phyloP scores from a whole-genome alignment of 208 protist species.

The Acanthamoeba lenticulata region DNA sequence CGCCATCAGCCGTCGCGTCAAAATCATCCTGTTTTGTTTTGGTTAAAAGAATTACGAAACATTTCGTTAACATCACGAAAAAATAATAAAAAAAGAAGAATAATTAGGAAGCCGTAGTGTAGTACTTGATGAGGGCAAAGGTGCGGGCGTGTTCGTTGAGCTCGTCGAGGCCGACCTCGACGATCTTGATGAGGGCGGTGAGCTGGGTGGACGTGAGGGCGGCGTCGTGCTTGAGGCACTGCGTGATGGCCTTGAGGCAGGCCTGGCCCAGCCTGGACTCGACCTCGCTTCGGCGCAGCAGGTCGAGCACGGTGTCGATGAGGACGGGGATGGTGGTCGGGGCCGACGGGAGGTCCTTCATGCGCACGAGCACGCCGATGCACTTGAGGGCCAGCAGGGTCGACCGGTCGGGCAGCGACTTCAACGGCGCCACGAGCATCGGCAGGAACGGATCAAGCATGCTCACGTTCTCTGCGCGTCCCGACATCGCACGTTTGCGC shows the following conservation, averaged over 20 bases:
- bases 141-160: constrained; percentile 52
- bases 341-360: neutral
- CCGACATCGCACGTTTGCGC: constrained; percentile 1
- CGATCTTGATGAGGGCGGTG: neutral
- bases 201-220: neutral
- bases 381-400: neutral
- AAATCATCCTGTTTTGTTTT: neutral
- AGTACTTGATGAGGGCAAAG: constrained; percentile 51
- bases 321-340: neutral
- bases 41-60: neutral
- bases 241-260: neutral
- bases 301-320: neutral
- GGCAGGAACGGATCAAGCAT: constrained; percentile 46
- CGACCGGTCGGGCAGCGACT: constrained; percentile 8
- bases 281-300: neutral
- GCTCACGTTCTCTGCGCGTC: constrained; percentile 9
- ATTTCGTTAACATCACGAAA: too few species aligned
- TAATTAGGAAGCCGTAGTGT: too few species aligned
- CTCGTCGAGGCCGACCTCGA: constrained; percentile 13
- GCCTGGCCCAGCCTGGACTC: constrained; percentile 24
- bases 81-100: too few species aligned
- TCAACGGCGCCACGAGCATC: neutral
- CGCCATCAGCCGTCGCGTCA: constrained; percentile 37
- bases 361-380: neutral
- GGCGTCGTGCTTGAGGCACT: constrained; percentile 7